phyloP scores from a whole-genome alignment of 331 rosid genomes.

The Phaseolus coccineus region DNA sequence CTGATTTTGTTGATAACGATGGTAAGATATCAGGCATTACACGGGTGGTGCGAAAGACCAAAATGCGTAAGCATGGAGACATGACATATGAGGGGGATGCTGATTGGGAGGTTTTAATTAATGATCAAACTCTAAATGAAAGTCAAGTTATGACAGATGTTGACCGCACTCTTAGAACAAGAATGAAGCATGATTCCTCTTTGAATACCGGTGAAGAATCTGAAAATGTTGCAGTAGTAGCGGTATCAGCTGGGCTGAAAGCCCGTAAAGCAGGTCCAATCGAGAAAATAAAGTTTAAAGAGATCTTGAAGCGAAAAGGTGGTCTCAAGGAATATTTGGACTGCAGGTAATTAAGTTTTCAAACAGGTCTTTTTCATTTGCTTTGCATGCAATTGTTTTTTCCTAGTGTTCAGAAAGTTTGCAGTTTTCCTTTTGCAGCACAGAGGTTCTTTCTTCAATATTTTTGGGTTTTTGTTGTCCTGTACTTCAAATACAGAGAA shows the following conservation, averaged over 20 bases:
- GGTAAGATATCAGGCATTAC: slow-evolving; percentile 59
- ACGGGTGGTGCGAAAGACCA: slow-evolving; percentile 64
- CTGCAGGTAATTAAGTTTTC: slow-evolving; percentile 71
- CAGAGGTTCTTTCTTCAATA: slow-evolving; percentile 23
- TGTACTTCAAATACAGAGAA: slow-evolving; percentile 12
- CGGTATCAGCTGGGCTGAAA: slow-evolving; percentile 94
- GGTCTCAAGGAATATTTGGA: slow-evolving; percentile 93
- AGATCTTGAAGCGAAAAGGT: slow-evolving; percentile 91
- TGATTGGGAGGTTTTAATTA: slow-evolving; percentile 81
- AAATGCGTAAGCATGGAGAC: slow-evolving; percentile 84
- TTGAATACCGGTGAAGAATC: slow-evolving; percentile 63
- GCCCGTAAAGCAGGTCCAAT: slow-evolving; percentile 83
- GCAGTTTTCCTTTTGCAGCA: slow-evolving; percentile 29
- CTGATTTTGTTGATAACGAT: slow-evolving; percentile 58
- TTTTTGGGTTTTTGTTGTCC: slow-evolving; percentile 13
- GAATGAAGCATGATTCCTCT: slow-evolving; percentile 67
- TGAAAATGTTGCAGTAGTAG: slow-evolving; percentile 87
- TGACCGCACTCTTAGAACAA: slow-evolving; percentile 57
- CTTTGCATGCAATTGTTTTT: slow-evolving; percentile 42
- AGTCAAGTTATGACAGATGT: slow-evolving; percentile 52
- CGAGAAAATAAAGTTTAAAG: slow-evolving; percentile 95
- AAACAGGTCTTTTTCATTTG: slow-evolving; percentile 42
- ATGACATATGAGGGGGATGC: slow-evolving; percentile 99
- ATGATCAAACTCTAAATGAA: slow-evolving; percentile 61
- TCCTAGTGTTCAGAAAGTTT: slow-evolving; percentile 39